phyloP scores from a whole-genome alignment of 441 rosid species.

The Syzygium malaccense region DNA sequence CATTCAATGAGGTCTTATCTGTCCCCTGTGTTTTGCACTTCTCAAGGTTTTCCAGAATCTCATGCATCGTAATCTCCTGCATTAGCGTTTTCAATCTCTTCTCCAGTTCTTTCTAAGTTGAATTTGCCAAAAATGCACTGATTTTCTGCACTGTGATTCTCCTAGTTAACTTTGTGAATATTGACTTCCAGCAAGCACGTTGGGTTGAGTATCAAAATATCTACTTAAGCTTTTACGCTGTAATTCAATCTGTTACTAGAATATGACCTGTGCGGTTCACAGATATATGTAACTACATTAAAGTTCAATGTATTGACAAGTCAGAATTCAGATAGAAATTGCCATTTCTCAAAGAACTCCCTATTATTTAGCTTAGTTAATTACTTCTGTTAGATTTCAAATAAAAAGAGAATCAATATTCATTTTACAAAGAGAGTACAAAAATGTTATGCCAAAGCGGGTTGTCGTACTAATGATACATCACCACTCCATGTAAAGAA shows the following conservation, averaged over 20 bases:
- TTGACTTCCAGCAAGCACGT: not conserved
- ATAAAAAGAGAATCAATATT: not conserved
- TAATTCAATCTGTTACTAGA: not conserved
- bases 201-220: not conserved
- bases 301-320: not conserved
- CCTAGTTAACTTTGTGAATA: not conserved
- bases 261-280: not conserved
- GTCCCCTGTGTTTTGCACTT: not conserved
- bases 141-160: not conserved
- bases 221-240: not conserved
- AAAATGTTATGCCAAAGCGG: not conserved
- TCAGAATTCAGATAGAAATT: not conserved
- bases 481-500: not conserved
- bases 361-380: not conserved
- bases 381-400: not conserved
- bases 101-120: not conserved
- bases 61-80: not conserved
- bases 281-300: not conserved
- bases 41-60: not conserved
- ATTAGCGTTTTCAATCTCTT: not conserved
- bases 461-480: not conserved
- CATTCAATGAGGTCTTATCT: not conserved
- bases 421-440: not conserved
- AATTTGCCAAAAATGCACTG: not conserved
- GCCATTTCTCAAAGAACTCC: not conserved